Base-by-base conservation (phyloP, 2,329 filamentous ascomycete genomes). In the Epichloe glyceriae region DNA sequence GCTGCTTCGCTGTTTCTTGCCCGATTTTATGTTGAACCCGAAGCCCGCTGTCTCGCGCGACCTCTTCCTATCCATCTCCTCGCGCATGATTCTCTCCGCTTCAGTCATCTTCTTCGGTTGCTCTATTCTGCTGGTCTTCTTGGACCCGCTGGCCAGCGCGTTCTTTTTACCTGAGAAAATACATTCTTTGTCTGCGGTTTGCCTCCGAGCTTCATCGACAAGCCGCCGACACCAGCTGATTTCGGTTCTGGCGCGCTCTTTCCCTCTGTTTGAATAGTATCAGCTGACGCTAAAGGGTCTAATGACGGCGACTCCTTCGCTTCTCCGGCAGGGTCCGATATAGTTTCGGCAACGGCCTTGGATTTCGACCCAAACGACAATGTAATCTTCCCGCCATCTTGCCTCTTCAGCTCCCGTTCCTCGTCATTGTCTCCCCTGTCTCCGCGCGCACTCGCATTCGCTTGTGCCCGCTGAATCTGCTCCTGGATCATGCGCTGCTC, bases 51-150 rank as follows among this genome's bases (percentile, higher is more conserved):
- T 62, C 10, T 73, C 75, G 46, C 79, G 71, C 35, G 73, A 67
- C 50, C 83, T 73, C 63, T 88, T 89, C 56, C 76, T 74, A 58
- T 88, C 85, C 67, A 88, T 75, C 62, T 90, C 86, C 59, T 86
- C 84, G 66, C 85, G 87, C 89, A 95, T 95, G 60, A 93, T 94
- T 49, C 85, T 78, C 67, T 91, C 88, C 3, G 83, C 85, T 62
- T 94, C 88, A 60, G 86, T 91, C 78, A 95, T 91, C 60, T 86
- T 93, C 73, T 86, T 88, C 2, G 81, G 82, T 50, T 77, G 76
- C 54, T 80, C 80, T 3, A 78, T 68, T 11, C 73, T 75, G 34
- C 70, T 59, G 1, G 65, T 55, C 63, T 87, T 88, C 66, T 88
- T 88, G 3, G 75, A 70, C 1, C 78, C 75, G 0, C 70, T 69